phyloP scores from a whole-genome alignment of 495 filamentous ascomycete genomes.

The Podospora pseudoanserina region DNA sequence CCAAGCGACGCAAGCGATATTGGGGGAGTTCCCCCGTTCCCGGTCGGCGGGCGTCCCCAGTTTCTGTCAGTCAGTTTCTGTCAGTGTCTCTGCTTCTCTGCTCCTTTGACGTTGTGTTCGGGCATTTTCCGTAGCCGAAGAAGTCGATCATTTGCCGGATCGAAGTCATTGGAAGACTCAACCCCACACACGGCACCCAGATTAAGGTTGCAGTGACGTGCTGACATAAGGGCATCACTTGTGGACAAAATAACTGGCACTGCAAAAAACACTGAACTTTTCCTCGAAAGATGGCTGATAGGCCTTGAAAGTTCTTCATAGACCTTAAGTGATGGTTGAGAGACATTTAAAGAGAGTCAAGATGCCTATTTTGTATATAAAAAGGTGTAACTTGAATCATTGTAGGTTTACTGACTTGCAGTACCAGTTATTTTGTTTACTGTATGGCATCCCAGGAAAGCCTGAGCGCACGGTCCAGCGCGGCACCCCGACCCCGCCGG shows the following conservation, averaged over 20 bases:
- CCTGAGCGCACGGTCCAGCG: not conserved
- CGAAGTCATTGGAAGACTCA: not conserved
- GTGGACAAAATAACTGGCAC: too few relatives aligned
- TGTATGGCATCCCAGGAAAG: not conserved
- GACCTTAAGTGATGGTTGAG: too few relatives aligned
- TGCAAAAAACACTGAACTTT: too few relatives aligned
- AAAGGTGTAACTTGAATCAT: too few relatives aligned
- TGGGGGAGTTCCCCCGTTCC: not conserved
- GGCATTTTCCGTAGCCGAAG: constrained; percentile 10
- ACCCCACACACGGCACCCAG: constrained; percentile 5
- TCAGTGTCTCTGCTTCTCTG: not conserved
- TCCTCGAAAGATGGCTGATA: too few relatives aligned
- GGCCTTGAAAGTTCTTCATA: too few relatives aligned
- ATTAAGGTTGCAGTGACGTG: constrained; percentile 6
- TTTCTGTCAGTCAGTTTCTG: not conserved
- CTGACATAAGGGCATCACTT: not conserved
- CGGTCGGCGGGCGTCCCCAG: not conserved
- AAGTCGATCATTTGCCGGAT: constrained; percentile 16
- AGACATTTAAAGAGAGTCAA: too few relatives aligned
- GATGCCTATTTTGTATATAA: too few relatives aligned
- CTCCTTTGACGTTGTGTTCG: constrained; percentile 4
- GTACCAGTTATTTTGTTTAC: too few relatives aligned
- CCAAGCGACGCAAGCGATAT: not conserved
- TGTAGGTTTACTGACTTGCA: too few relatives aligned
- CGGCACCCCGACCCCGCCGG: constrained; percentile 18